Evolutionary conservation across 768 basidiomycete species (phyloP).

Genomic region (Naematelia encephala): DNA sequence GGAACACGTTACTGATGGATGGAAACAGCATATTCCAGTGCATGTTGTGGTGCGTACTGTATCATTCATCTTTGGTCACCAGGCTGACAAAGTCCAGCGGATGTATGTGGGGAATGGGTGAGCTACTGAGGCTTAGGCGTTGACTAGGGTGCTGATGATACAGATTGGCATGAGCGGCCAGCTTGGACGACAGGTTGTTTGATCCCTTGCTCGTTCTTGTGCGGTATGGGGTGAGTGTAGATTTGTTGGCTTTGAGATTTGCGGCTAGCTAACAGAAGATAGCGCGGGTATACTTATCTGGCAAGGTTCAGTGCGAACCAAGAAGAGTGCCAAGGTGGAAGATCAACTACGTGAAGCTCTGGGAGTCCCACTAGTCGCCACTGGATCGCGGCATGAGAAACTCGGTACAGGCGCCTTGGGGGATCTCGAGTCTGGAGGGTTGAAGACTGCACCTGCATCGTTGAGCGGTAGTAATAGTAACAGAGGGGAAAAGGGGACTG

Average conservation of each 20-base stretch:
- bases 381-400: neutral
- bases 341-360: slow-evolving; percentile 42
- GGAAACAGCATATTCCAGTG: slow-evolving; percentile 79
- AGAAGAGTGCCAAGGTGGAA: slow-evolving; percentile 41
- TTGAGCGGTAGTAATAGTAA: no score
- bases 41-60: neutral
- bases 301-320: slow-evolving; percentile 56
- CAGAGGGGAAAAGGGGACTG: neutral
- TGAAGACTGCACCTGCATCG: neutral
- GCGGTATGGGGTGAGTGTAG: slow-evolving; percentile 59
- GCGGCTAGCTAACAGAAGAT: neutral
- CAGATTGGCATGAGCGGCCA: slow-evolving; percentile 46
- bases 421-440: neutral
- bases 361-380: slow-evolving; percentile 31
- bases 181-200: slow-evolving; percentile 58
- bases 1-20: slow-evolving; percentile 60
- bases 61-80: neutral
- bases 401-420: neutral
- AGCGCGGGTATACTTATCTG: slow-evolving; percentile 69
- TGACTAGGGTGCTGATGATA: neutral
- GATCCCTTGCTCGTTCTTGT: slow-evolving; percentile 70
- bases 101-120: slow-evolving; percentile 71
- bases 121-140: slow-evolving; percentile 5
- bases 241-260: neutral
- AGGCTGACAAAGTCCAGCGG: slow-evolving; percentile 53